A percentile compares a stretch with the other conserved stretches of the same genome.
phyloP scores from a whole-genome alignment of 2,329 filamentous ascomycete genomes.

The Penicillium nordicum region DNA sequence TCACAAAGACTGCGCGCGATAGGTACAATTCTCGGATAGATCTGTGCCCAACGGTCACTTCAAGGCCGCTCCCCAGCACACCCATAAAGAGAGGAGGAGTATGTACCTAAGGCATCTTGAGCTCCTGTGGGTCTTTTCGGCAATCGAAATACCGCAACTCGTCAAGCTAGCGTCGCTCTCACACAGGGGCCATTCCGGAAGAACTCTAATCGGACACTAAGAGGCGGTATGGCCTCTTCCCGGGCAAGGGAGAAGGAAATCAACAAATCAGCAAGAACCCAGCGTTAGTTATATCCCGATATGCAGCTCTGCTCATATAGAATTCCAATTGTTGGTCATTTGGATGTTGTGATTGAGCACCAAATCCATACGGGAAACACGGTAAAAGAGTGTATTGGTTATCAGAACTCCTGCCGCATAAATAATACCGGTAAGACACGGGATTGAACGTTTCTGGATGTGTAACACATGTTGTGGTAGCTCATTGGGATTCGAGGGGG shows the following conservation, averaged over 20 bases:
- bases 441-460: background rate
- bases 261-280: background rate
- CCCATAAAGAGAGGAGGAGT: background rate
- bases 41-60: background rate
- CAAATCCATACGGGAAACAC: background rate
- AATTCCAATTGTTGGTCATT: background rate
- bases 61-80: background rate
- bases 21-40: background rate
- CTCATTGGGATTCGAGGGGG: background rate
- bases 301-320: background rate
- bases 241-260: background rate
- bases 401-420: background rate
- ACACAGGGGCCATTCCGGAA: background rate
- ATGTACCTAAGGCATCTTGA: background rate
- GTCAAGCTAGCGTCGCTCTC: background rate
- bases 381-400: background rate
- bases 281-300: too few relatives aligned
- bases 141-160: background rate
- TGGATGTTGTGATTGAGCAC: background rate
- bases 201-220: background rate
- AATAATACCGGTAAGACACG: background rate
- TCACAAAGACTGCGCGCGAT: background rate
- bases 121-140: background rate
- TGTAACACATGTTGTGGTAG: background rate
- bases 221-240: background rate